phyloP scores from a whole-genome alignment of 2,329 filamentous ascomycete genomes.

The Diaporthe destruens region DNA sequence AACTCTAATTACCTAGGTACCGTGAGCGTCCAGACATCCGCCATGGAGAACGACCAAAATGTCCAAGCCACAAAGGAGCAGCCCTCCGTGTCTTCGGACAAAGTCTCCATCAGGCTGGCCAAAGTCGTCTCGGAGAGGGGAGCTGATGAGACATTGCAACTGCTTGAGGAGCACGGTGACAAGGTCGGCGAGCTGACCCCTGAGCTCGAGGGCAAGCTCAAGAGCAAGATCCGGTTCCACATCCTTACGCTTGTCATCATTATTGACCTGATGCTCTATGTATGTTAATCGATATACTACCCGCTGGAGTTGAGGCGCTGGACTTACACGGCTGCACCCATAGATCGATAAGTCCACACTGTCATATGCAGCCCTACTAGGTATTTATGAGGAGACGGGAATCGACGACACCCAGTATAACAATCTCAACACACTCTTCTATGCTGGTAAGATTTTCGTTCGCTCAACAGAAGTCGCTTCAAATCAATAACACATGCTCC shows the following conservation, averaged over 20 bases:
- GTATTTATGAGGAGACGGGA: slow-evolving; percentile 56
- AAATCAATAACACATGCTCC: background rate
- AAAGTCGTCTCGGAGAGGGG: slow-evolving; percentile 28
- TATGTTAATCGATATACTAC: slow-evolving; percentile 42
- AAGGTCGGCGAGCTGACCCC: slow-evolving; percentile 49
- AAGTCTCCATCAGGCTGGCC: background rate
- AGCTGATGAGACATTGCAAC: slow-evolving; percentile 53
- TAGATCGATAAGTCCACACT: slow-evolving; percentile 57
- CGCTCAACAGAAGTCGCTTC: no score
- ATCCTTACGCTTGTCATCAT: slow-evolving; percentile 50
- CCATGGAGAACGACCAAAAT: background rate
- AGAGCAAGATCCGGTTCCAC: slow-evolving; percentile 51
- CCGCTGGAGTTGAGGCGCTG: background rate
- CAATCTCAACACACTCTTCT: slow-evolving; percentile 57
- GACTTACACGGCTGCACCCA: background rate
- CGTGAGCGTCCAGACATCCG: background rate
- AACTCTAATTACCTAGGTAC: background rate
- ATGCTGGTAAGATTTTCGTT: slow-evolving; percentile 50
- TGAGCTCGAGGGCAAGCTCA: slow-evolving; percentile 48
- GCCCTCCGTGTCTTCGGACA: slow-evolving; percentile 12
- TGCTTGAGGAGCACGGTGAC: slow-evolving; percentile 52
- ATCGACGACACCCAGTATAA: slow-evolving; percentile 55
- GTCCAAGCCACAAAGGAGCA: slow-evolving; percentile 16
- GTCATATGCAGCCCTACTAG: slow-evolving; percentile 56
- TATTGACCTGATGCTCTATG: slow-evolving; percentile 54